These are phyloP conservation scores for Aspergillus vadensis DNA, from an alignment of 2,329 filamentous ascomycete genomes.

Conservation along the genomic window DNA sequence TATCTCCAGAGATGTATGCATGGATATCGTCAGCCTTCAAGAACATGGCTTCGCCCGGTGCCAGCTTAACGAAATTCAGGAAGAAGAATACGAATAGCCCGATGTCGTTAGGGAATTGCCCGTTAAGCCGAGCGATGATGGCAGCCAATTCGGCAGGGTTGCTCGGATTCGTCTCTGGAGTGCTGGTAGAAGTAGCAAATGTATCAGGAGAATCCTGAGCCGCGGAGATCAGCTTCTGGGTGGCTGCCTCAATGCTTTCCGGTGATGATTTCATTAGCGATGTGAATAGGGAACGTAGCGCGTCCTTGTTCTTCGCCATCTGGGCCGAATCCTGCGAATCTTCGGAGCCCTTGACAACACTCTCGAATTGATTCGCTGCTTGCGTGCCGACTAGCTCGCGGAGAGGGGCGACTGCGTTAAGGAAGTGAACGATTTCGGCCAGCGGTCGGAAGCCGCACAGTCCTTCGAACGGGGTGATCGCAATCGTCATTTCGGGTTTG, in stretches of 20 bases:
- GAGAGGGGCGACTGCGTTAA: constrained; percentile 66
- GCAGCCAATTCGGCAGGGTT: constrained; percentile 66
- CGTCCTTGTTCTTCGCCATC: constrained; percentile 70
- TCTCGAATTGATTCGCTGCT: constrained; percentile 57
- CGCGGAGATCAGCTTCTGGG: constrained; percentile 68
- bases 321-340: constrained; percentile 49
- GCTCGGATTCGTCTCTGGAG: constrained; percentile 38
- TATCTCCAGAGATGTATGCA: constrained; percentile 76
- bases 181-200: constrained; percentile 64
- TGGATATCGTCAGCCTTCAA: constrained; percentile 96
- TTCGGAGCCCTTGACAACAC: constrained; percentile 58
- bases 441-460: constrained; percentile 93
- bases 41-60: constrained; percentile 92
- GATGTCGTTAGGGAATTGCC: constrained; percentile 85
- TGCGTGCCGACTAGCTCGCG: constrained; percentile 63
- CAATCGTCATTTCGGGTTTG: constrained; percentile 99
- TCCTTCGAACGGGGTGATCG: constrained; percentile 92
- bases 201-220: constrained; percentile 67
- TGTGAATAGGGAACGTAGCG: constrained; percentile 73
- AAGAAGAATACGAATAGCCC: constrained; percentile 96
- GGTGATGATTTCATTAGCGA: constrained; percentile 77
- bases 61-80: constrained; percentile 88
- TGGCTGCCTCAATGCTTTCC: constrained; percentile 64
- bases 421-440: constrained; percentile 81
- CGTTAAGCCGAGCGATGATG: constrained; percentile 74